Conservation (phyloP, 768 basidiomycete species). For the Leccinellum luteum region DNA sequence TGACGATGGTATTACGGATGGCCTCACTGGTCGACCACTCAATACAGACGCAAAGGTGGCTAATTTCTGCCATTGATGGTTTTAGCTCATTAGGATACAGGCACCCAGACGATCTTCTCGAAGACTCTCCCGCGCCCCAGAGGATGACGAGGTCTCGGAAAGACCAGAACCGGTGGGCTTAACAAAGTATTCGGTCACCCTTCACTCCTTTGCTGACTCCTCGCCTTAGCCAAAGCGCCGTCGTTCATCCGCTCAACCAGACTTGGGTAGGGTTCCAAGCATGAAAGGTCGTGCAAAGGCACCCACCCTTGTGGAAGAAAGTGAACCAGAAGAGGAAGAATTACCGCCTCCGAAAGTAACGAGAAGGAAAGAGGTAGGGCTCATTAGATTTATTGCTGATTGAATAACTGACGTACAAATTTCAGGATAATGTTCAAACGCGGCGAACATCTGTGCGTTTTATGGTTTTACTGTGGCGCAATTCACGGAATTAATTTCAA, state of each 20-base stretch:
- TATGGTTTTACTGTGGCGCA: slow-evolving; percentile 8
- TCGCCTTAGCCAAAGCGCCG: slow-evolving; percentile 67
- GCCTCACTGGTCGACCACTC: slow-evolving; percentile 73
- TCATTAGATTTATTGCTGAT: neutral
- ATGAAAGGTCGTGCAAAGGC: slow-evolving; percentile 36
- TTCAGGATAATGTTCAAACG: slow-evolving; percentile 46
- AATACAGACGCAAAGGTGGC: slow-evolving; percentile 46
- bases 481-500: slow-evolving; percentile 8
- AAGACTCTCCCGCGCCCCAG: slow-evolving; percentile 58
- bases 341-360: slow-evolving; percentile 58
- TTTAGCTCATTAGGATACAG: slow-evolving; percentile 10
- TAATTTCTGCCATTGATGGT: slow-evolving; percentile 3
- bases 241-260: slow-evolving; percentile 76
- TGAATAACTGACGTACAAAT: slow-evolving; percentile 28
- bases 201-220: slow-evolving; percentile 9
- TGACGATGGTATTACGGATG: slow-evolving; percentile 81
- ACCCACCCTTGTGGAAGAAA: slow-evolving; percentile 62
- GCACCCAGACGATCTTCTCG: slow-evolving; percentile 56
- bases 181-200: neutral
- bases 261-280: slow-evolving; percentile 49
- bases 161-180: slow-evolving; percentile 56
- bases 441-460: slow-evolving; percentile 55
- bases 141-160: slow-evolving; percentile 40
- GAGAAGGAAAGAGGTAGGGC: slow-evolving; percentile 53
- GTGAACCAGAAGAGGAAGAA: slow-evolving; percentile 69